Evolutionary conservation across 805 yeast genomes (phyloP).

Genomic region (Monosporozyma servazzii): DNA sequence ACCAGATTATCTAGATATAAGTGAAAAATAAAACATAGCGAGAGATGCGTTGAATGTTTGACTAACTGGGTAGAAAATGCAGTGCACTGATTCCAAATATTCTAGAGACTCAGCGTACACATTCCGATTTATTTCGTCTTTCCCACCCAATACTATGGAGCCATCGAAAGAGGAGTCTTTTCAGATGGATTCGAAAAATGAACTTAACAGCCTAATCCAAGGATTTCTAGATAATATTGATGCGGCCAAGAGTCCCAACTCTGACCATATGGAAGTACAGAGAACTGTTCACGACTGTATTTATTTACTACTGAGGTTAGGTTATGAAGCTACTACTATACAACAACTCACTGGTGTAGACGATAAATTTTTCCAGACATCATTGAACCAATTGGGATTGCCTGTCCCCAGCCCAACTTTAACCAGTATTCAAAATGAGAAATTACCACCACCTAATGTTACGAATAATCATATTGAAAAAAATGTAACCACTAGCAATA

Average conservation of each 20-base stretch:
- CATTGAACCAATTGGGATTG: not conserved
- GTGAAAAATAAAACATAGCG: not conserved
- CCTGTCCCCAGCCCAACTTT: not conserved
- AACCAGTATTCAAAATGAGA: not conserved
- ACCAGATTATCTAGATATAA: too few species aligned
- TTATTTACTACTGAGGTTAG: slow-evolving; percentile 1
- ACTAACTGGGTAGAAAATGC: too few species aligned
- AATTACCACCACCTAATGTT: too few species aligned
- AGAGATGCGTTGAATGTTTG: not conserved
- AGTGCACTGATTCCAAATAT: too few species aligned
- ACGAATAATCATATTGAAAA: not conserved
- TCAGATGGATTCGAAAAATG: not conserved
- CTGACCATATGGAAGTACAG: not conserved
- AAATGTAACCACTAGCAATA: not conserved
- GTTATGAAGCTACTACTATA: not conserved
- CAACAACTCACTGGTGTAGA: not conserved
- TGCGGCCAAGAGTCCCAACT: not conserved
- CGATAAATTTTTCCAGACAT: not conserved
- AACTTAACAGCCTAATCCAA: not conserved
- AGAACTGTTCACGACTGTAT: slow-evolving; percentile 1
- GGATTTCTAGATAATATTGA: not conserved
- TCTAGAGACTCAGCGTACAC: too few species aligned
- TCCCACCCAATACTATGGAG: not conserved
- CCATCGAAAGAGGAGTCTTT: not conserved
- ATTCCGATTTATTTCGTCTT: not conserved